A percentile compares a stretch with the other conserved stretches of the same genome.
phyloP scores from a whole-genome alignment of 228 moss, liverwort and hornwort genomes.

The Sphagnum magellanicum region DNA sequence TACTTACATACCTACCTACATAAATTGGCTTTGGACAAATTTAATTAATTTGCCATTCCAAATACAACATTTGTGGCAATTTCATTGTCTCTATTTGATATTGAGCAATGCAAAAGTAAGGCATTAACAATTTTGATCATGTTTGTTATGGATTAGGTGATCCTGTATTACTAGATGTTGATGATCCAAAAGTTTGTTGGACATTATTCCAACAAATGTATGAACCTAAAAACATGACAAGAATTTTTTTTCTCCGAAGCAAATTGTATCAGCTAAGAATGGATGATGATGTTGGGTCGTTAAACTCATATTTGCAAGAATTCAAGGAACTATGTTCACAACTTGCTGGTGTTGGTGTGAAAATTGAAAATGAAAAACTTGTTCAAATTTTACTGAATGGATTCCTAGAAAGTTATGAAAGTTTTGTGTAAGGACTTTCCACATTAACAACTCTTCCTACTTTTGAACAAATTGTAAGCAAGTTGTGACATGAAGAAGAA shows the following conservation, averaged over 20 bases:
- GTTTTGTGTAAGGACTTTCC: background rate
- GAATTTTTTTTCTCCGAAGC: background rate
- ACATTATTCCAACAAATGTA: background rate
- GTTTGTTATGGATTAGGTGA: background rate
- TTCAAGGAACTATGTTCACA: background rate
- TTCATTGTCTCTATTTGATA: background rate
- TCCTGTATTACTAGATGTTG: background rate
- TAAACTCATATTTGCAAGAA: background rate
- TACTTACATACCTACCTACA: too few species aligned
- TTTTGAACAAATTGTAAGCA: background rate
- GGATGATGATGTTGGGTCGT: background rate
- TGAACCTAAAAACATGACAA: background rate
- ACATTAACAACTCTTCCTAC: background rate
- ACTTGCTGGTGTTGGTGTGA: too few species aligned
- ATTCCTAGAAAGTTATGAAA: background rate
- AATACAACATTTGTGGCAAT: too few species aligned
- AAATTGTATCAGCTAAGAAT: too few species aligned
- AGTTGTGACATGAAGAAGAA: background rate
- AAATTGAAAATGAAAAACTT: background rate
- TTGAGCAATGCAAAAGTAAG: background rate
- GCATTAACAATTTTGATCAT: background rate
- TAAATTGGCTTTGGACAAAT: too few species aligned
- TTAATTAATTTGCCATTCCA: too few species aligned
- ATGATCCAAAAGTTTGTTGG: background rate
- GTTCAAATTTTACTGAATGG: background rate